These are phyloP conservation scores for Cryptosporidium tyzzeri DNA, from an alignment of 169 alveolate species.

Conservation along the genomic window DNA sequence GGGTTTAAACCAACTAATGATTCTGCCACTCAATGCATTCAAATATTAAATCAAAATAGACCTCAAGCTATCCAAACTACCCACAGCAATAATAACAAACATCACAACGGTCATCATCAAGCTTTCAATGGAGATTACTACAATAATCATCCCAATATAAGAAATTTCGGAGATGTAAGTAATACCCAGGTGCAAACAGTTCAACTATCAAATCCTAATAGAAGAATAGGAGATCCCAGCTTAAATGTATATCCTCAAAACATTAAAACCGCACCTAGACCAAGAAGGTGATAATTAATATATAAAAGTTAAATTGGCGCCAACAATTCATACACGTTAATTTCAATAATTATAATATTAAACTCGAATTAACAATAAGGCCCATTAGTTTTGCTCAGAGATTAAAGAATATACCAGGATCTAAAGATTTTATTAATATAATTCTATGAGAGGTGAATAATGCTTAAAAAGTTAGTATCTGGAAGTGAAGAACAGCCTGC, in stretches of 20 bases:
- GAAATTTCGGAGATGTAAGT: not conserved
- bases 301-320: not conserved
- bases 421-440: not conserved
- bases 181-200: not conserved
- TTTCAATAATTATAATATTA: too few species aligned
- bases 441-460: not conserved
- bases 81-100: not conserved
- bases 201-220: conserved; percentile 2
- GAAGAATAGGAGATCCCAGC: conserved; percentile 9
- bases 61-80: conserved; percentile 1
- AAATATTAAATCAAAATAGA: not conserved
- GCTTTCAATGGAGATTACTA: not conserved
- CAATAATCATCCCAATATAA: not conserved
- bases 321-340: not conserved
- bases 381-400: not conserved
- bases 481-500: conserved; percentile 43
- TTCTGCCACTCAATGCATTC: conserved; percentile 40
- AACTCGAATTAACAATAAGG: too few species aligned
- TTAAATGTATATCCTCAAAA: conserved; percentile 2
- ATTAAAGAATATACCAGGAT: not conserved
- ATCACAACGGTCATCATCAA: not conserved
- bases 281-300: conserved; percentile 17
- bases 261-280: conserved; percentile 46
- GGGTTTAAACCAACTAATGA: conserved; percentile 58
- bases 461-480: conserved; percentile 60